Evolutionary conservation across 2,329 filamentous ascomycete genomes (phyloP), one percentile per base, ranked within the genome.

Genomic region (Didymella pomorum): DNA sequence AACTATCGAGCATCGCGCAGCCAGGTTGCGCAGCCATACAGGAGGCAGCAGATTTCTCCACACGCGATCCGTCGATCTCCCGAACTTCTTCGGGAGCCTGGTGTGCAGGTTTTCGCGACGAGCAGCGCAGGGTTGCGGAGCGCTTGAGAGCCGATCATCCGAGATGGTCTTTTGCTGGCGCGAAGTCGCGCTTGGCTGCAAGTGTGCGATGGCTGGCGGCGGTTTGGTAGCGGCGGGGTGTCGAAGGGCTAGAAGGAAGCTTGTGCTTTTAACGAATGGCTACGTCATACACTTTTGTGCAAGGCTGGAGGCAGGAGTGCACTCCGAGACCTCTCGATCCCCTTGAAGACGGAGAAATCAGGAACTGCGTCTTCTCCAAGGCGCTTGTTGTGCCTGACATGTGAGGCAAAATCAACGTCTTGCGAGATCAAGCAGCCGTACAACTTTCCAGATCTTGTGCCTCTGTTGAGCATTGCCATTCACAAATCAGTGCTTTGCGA

Each of bases 11-110:
- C 37, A n/a, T 25, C 9, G 18, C n/a, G 35, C 35, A 20, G n/a
- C 35, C n/a, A 20, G 7, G 3, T 9, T 4, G 35, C 35, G 35
- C 35, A 39, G 35, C 35, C 35, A 44, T 29, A 29, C 28, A 28
- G n/a, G 4, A 26, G 21, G 21, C 4, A 23, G 39, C 12, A 42
- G 12, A 37, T 37, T 33, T 52, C 50, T 52, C 50, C 58, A 48
- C 16, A 29, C 23, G 21, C 46, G 50, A 60, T 54, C n/a, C 31
- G 54, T 63, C 60, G 55, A 65, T 65, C 54, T 63, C 62, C 62
- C 62, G 62, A 65, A 39, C 45, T 47, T 37, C 41, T 46, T 65
- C 49, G 60, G 58, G 23, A 25, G 20, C 23, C 7, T 14, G 28
- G 26, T 26, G 18, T 37, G 26, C 31, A 31, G 29, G 31, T 41